Evolutionary conservation across 108 stramenopile genomes (phyloP).

Genomic region (Nitzschia palea): DNA sequence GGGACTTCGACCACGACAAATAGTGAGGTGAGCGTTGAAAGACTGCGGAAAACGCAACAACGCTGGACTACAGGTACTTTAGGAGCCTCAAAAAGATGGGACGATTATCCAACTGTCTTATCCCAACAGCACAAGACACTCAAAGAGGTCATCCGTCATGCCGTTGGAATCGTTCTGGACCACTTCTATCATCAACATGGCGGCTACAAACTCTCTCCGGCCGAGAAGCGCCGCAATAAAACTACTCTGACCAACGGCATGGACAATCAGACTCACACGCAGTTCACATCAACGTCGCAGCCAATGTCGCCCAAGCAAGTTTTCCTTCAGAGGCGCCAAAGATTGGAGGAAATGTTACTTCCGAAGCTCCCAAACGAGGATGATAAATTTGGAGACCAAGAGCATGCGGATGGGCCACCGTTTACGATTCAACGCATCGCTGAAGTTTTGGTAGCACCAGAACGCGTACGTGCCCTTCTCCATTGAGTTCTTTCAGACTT

Average conservation of each 20-base stretch:
- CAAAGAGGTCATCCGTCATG: constrained; percentile 40
- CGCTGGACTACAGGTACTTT: background rate
- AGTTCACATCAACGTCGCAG: background rate
- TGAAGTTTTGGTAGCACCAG: constrained; percentile 51
- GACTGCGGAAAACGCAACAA: constrained; percentile 6
- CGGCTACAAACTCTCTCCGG: constrained; percentile 53
- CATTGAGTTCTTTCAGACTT: background rate
- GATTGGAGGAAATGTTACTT: constrained; percentile 30
- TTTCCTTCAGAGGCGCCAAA: constrained; percentile 43
- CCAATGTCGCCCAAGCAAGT: constrained; percentile 29
- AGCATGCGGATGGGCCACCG: constrained; percentile 29
- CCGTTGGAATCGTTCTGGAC: constrained; percentile 47
- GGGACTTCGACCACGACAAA: constrained; percentile 51
- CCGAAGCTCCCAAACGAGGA: background rate
- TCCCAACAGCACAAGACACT: constrained; percentile 28
- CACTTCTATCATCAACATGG: constrained; percentile 38
- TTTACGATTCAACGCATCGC: constrained; percentile 64
- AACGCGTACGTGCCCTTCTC: constrained; percentile 29
- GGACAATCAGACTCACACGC: background rate
- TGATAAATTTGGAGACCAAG: background rate
- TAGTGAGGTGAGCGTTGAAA: constrained; percentile 37
- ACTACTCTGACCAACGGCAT: background rate
- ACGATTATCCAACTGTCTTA: background rate
- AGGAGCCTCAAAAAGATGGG: background rate
- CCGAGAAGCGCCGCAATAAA: constrained; percentile 36